Percentiles rank a stretch among this genome's conserved stretches.
Evolutionary conservation across 164 flowering plant species (phyloP).

Genomic region (Nelumbo lutea): DNA sequence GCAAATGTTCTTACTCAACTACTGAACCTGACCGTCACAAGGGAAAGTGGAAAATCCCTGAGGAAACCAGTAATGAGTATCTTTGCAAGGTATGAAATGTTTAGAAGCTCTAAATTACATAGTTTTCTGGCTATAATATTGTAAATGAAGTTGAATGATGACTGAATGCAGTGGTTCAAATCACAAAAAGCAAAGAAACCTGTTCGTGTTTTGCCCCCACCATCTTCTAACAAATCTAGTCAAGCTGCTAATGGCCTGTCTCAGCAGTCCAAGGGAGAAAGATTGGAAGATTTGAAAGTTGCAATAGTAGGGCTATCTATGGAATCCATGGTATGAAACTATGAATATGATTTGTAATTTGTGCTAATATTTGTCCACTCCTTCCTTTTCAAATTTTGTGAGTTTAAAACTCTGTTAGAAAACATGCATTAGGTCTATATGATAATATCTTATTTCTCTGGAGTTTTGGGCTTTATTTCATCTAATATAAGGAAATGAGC

Average conservation of each 20-base stretch:
- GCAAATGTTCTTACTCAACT: conserved; percentile 81
- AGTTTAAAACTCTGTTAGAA: not conserved
- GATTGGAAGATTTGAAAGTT: conserved; percentile 61
- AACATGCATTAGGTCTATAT: not conserved
- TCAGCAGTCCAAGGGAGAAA: conserved; percentile 40
- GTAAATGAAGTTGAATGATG: conserved; percentile 5
- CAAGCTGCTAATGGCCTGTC: conserved; percentile 24
- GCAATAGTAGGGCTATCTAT: conserved; percentile 46
- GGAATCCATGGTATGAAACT: conserved; percentile 42
- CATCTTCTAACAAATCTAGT: conserved; percentile 29
- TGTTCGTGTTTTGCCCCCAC: conserved; percentile 56
- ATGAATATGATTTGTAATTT: conserved; percentile 1
- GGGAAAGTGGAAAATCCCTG: conserved; percentile 90
- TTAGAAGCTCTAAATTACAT: not conserved
- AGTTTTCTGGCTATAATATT: not conserved
- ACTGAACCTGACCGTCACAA: conserved; percentile 58
- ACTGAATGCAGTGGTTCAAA: conserved; percentile 72
- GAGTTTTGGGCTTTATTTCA: not conserved
- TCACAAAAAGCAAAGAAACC: conserved; percentile 74
- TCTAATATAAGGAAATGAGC: conserved; percentile 14
- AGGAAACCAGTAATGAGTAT: conserved; percentile 53
- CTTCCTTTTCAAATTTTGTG: not conserved
- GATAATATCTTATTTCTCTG: not conserved
- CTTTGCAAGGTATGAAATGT: conserved; percentile 55
- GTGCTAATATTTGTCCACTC: not conserved